Evolutionary conservation across 768 basidiomycete species (phyloP).

Genomic region (Psilocybe sp.): DNA sequence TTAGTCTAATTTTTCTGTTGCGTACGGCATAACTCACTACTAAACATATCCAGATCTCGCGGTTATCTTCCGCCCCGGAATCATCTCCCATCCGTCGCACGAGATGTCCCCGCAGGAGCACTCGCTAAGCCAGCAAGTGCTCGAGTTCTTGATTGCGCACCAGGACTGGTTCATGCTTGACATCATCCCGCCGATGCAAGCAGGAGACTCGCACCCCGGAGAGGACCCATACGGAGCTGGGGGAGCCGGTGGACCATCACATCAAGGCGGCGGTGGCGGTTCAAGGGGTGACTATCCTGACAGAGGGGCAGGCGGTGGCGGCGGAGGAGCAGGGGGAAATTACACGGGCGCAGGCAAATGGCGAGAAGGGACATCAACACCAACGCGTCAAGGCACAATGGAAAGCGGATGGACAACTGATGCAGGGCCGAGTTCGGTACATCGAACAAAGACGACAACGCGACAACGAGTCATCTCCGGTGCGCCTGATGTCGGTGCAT

Average conservation of each 20-base stretch:
- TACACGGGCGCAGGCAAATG: constrained; percentile 9
- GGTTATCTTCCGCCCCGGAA: constrained; percentile 93
- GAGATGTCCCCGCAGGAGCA: constrained; percentile 87
- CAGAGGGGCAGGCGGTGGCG: constrained; percentile 10
- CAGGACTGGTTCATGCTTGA: constrained; percentile 95
- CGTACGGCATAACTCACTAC: not conserved
- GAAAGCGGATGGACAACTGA: constrained; percentile 1
- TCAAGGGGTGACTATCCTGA: constrained; percentile 2
- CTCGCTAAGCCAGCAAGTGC: constrained; percentile 80
- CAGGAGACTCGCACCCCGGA: constrained; percentile 1
- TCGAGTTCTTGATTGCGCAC: constrained; percentile 95
- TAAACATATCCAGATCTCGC: constrained; percentile 68
- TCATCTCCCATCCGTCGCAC: constrained; percentile 86
- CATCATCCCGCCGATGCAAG: constrained; percentile 59
- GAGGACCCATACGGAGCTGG: constrained; percentile 8
- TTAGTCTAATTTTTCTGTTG: not conserved
- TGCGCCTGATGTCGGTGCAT: constrained; percentile 2
- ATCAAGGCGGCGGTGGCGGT: constrained; percentile 9
- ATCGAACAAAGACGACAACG: constrained; percentile 1
- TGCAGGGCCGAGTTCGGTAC: constrained; percentile 1
- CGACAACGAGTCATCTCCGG: constrained; percentile 6
- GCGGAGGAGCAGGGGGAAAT: constrained; percentile 6
- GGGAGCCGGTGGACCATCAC: not conserved
- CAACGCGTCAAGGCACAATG: constrained; percentile 15
- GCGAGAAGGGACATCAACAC: constrained; percentile 15